Percentiles rank a stretch among this genome's conserved stretches.
phyloP scores from a whole-genome alignment of 2,329 filamentous ascomycete species.

The Emmonsiellopsis sp. region DNA sequence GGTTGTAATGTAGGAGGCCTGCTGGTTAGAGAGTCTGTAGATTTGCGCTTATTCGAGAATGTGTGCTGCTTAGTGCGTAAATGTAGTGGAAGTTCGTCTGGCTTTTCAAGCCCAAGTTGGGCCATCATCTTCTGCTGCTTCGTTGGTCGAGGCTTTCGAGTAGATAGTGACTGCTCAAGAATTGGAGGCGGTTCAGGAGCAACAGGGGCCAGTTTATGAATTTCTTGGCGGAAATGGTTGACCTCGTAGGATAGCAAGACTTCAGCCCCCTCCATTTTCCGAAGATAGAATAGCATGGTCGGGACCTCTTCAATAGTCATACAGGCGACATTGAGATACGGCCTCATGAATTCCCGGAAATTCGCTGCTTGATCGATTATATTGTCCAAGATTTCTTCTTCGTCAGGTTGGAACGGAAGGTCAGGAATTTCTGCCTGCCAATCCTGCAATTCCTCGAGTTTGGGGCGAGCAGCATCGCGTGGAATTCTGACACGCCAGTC shows the following conservation, averaged over 20 bases:
- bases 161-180: slow-evolving; percentile 79
- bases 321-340: slow-evolving; percentile 70
- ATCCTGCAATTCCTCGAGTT: slow-evolving; percentile 75
- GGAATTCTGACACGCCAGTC: slow-evolving; percentile 97
- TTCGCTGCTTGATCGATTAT: slow-evolving; percentile 78
- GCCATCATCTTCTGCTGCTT: slow-evolving; percentile 94
- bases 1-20: slow-evolving; percentile 24
- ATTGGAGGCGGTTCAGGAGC: slow-evolving; percentile 79
- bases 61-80: slow-evolving; percentile 70
- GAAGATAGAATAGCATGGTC: slow-evolving; percentile 85
- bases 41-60: slow-evolving; percentile 56
- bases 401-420: slow-evolving; percentile 90
- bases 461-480: slow-evolving; percentile 87
- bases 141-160: slow-evolving; percentile 87
- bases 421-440: slow-evolving; percentile 75
- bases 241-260: slow-evolving; percentile 86
- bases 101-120: slow-evolving; percentile 78
- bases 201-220: slow-evolving; percentile 91
- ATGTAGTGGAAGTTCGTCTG: slow-evolving; percentile 78
- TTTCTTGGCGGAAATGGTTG: slow-evolving; percentile 93
- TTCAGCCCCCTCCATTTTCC: slow-evolving; percentile 95
- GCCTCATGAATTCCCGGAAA: slow-evolving; percentile 74
- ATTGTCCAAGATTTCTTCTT: slow-evolving; percentile 74
- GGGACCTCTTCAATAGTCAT: slow-evolving; percentile 79
- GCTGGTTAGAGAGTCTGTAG: slow-evolving; percentile 38